Evolutionary conservation across 345 rosid species (phyloP).

Genomic region (Bruguiera sexangula): DNA sequence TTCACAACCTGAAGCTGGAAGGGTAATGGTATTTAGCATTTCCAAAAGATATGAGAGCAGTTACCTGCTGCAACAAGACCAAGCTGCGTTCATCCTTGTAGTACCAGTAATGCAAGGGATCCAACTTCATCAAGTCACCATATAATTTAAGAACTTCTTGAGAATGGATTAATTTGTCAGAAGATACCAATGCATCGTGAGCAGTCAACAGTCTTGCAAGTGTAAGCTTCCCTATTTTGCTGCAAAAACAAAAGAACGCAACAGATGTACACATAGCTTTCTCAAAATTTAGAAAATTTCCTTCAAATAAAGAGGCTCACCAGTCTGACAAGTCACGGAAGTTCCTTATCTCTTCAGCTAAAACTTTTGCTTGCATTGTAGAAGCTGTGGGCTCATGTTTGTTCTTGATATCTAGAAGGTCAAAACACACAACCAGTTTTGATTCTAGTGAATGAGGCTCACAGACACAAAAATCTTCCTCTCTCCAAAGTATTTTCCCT

Average conservation of each 20-base stretch:
- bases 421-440: conserved; percentile 27
- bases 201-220: conserved; percentile 86
- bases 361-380: conserved; percentile 52
- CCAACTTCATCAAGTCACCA: conserved; percentile 62
- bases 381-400: conserved; percentile 29
- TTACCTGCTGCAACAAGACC: conserved; percentile 65
- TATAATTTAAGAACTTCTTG: conserved; percentile 65
- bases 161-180: conserved; percentile 38
- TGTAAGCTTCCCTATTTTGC: conserved; percentile 92
- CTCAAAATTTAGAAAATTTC: conserved; percentile 8
- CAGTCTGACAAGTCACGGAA: conserved; percentile 58
- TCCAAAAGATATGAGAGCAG: not conserved
- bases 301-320: conserved; percentile 36
- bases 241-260: conserved; percentile 27
- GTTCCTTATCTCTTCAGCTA: conserved; percentile 52
- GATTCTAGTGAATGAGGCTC: conserved; percentile 37
- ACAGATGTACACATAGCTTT: not conserved
- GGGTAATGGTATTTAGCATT: not conserved
- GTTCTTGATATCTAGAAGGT: conserved; percentile 31
- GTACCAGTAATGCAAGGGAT: conserved; percentile 58
- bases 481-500: conserved; percentile 51
- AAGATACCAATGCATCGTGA: conserved; percentile 39
- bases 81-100: conserved; percentile 75
- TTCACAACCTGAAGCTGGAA: not conserved
- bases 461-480: conserved; percentile 43